Base-by-base conservation (phyloP, 352 stramenopile species). In the Pythium oligandrum region DNA sequence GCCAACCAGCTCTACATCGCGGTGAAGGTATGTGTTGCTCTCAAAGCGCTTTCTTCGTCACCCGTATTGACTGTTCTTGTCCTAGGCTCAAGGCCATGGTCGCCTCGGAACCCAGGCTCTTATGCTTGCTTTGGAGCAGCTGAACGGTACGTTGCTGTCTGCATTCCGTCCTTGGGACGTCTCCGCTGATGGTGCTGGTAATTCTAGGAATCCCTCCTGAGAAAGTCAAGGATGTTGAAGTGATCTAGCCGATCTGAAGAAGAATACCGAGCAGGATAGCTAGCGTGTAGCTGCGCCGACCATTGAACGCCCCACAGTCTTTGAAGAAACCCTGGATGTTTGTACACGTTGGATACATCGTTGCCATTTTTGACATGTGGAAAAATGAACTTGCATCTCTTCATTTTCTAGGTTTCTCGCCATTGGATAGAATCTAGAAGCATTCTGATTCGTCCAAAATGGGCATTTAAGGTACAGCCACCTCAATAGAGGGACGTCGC, bases 1-100 rank as follows among this genome's bases (percentile, higher is more conserved):
- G 87, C 87, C 36, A 81, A 95, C 53, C 83, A 96, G 50, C 57
- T 96, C 17, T 96, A 94, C 61, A 49, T 94, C 50, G 83, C 83
- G 42, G 74, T 92, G 33, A 89, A 91, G 78, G 80, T 88, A 51
- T 33, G 46, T 38, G 51, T 8, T 31, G 26, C 30, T 26, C 9
- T 53, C 6, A 34, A 40, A 9, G 6, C 44, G 1, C 0, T 35
- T 39, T 48, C 32, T 4, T 45, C 8, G 10, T 46, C 10, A 30
- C 36, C 30, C 30, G n/a, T 17, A 4, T 40, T 10, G 34, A 45
- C 11, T 44, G 59, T 40, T 33, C 4, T 61, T 44, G 7, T n/a
- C 63, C 8, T 59, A 93, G 76, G 82, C 82, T 4, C 82, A 94
- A 71, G 83, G 80, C 6, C 81, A 95, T 32, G 87, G 83, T 0